phyloP scores from a whole-genome alignment of 2,329 filamentous ascomycete genomes.

The Penicillium sp. region DNA sequence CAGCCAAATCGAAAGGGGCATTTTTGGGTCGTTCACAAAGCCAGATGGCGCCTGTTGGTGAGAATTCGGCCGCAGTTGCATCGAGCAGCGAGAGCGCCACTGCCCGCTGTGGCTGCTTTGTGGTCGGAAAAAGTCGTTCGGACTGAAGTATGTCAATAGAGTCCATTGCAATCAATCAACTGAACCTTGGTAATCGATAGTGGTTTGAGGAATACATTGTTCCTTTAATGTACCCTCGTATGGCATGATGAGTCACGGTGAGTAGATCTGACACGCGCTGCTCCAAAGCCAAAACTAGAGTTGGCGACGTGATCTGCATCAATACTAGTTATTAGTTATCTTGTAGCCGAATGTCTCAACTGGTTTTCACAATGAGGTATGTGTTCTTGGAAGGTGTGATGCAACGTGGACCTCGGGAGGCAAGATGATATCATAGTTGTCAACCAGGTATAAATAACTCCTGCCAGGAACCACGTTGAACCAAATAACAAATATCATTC shows the following conservation, averaged over 20 bases:
- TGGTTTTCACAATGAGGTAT: too few relatives aligned
- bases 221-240: background rate
- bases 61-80: slow-evolving; percentile 41
- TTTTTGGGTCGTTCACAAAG: slow-evolving; percentile 34
- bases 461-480: background rate
- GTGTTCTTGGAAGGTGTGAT: too few relatives aligned
- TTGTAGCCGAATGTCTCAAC: too few relatives aligned
- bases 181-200: background rate
- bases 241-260: background rate
- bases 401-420: background rate
- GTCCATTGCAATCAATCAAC: background rate
- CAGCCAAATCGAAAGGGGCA: slow-evolving; percentile 5
- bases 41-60: slow-evolving; percentile 43
- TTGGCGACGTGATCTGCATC: background rate
- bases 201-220: background rate
- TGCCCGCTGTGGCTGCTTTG: slow-evolving; percentile 7
- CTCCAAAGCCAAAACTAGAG: background rate
- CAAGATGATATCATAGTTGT: slow-evolving; percentile 2
- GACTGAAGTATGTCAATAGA: slow-evolving; percentile 1
- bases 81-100: slow-evolving; percentile 31
- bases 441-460: background rate
- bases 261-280: background rate
- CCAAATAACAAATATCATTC: background rate
- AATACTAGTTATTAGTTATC: too few relatives aligned
- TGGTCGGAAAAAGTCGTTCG: slow-evolving; percentile 18